Base-by-base conservation (phyloP, 192 early-diverging fungal species). In the Tieghemiomyces parasiticus region DNA sequence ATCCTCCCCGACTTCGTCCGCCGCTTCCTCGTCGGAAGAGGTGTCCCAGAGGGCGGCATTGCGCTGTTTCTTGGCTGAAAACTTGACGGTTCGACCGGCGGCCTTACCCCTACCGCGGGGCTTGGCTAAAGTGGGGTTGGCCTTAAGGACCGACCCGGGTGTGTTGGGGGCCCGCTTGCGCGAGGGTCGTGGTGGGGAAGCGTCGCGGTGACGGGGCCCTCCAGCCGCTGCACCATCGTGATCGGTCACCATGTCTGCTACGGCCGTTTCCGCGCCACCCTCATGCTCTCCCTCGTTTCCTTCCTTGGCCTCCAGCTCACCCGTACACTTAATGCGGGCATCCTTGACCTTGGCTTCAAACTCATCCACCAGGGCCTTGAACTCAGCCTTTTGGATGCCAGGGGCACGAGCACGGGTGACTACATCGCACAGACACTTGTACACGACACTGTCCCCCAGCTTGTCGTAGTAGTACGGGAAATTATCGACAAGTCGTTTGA, bases 381-480 rank as follows among this genome's bases (percentile, higher is more conserved):
- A 67, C 61, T 95, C 94, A 4, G 76, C 68, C 65, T 88, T 95
- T 50, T 82, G 81, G 24, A 60, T 63, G 2, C 62, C 29, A 31
- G 64, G 71, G 19, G 58, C 61, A 9, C 65, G 59, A 59, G 86
- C 85, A 83, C 93, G 96, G 29, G 71, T 60, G 35, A 93, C 73
- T 59, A 99, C 92, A 58, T 99, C 96, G 25, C 68, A 56, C 61
- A 97, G 83, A 47, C 77, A 74, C 69, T 95, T 95, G 70, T 81
- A 86, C 30, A 99, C 84, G 2, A 73, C 63, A 13, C 83, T 78
- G 59, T 95, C 92, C 52, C 88, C 74, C 20, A 99, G 74, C 69
- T 96, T 99, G 62, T 99, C 89, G 61, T 89, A 83, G 69, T 92
- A 99, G 46, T 79, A 65, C 4, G 88, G 84, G 50, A 95, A 75